A percentile compares a stretch with the other conserved stretches of the same genome.
phyloP scores from a whole-genome alignment of 768 basidiomycete genomes.

The Lactarius hatsudake region DNA sequence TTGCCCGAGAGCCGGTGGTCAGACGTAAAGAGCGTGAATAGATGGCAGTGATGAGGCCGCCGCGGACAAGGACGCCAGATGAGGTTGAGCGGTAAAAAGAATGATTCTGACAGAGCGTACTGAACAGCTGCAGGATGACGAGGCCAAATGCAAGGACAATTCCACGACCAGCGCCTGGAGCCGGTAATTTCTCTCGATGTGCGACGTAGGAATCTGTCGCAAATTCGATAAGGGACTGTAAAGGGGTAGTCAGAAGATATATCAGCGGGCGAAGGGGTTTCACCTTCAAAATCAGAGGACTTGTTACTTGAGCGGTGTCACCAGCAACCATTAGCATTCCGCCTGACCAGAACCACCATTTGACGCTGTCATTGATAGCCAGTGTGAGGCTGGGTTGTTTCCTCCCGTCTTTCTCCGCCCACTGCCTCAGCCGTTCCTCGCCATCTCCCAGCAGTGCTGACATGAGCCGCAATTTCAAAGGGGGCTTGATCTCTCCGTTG shows the following conservation, averaged over 20 bases:
- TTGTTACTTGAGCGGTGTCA: slow-evolving; percentile 70
- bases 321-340: slow-evolving; percentile 57
- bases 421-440: slow-evolving; percentile 54
- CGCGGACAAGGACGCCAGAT: slow-evolving; percentile 77
- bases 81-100: slow-evolving; percentile 78
- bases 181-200: slow-evolving; percentile 29
- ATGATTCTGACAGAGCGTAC: slow-evolving; percentile 70
- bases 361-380: slow-evolving; percentile 76
- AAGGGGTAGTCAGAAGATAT: not conserved
- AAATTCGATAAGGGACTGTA: slow-evolving; percentile 68
- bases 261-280: slow-evolving; percentile 11
- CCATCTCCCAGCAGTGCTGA: slow-evolving; percentile 60
- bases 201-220: slow-evolving; percentile 55
- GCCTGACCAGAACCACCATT: slow-evolving; percentile 75
- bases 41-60: slow-evolving; percentile 84
- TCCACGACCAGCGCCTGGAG: slow-evolving; percentile 52
- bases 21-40: slow-evolving; percentile 76
- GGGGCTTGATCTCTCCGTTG: slow-evolving; percentile 59
- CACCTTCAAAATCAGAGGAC: slow-evolving; percentile 77
- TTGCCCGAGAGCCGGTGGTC: slow-evolving; percentile 74
- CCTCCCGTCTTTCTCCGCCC: slow-evolving; percentile 63
- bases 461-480: slow-evolving; percentile 47
- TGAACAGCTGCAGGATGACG: slow-evolving; percentile 60
- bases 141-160: slow-evolving; percentile 73
- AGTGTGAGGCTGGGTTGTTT: slow-evolving; percentile 58